Base-by-base conservation (phyloP, 2,329 filamentous ascomycete species). In the Diaporthe caulivora region DNA sequence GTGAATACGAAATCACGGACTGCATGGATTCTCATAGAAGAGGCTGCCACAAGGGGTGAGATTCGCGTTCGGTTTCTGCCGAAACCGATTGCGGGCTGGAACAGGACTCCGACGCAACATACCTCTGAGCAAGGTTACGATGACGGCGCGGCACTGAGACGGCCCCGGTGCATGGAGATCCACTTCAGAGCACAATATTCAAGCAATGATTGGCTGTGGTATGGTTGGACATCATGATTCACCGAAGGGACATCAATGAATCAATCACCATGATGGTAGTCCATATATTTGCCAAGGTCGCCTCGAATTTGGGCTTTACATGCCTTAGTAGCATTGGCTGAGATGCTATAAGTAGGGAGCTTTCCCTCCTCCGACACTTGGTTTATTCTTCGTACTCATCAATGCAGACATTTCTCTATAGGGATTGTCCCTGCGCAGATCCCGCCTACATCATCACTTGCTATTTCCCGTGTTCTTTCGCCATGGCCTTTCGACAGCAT, bases 101-200 rank as follows among this genome's bases (percentile, higher is more conserved):
- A n/a, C 15, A 2, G 13, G n/a, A n/a, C 18, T 17, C 58, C 37
- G 58, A n/a, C 8, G 1, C 40, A 6, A 13, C 15, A 29, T 8
- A 44, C 37, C 6, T 40, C 58, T 9, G 1, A 18, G 44, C 40
- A 47, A 37, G 24, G 24, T 44, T 62, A 62, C 58, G 40, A 62
- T 29, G 11, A 40, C 40, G 58, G 13, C 58, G 29, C 58, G 58
- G 58, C 15, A 17, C 58, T 40, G 58, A 62, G 58, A 62, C 58
- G 58, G 58, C 31, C 24, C 58, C 58, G 58, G 37, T 62, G 58
- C 37, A 62, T 47, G 9, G 8, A 21, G 58, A 47, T 47, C 58
- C 58, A 62, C 58, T 62, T 6, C 10, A 21, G 26, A 42, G 57
- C n/a, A n/a, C n/a, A 8, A 13, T 29, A 15, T 13, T 40, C 40